A percentile compares a stretch with the other conserved stretches of the same genome.
Conservation (phyloP, 163 green algal genomes). For the Chlamydomonas reinhardtii region DNA sequence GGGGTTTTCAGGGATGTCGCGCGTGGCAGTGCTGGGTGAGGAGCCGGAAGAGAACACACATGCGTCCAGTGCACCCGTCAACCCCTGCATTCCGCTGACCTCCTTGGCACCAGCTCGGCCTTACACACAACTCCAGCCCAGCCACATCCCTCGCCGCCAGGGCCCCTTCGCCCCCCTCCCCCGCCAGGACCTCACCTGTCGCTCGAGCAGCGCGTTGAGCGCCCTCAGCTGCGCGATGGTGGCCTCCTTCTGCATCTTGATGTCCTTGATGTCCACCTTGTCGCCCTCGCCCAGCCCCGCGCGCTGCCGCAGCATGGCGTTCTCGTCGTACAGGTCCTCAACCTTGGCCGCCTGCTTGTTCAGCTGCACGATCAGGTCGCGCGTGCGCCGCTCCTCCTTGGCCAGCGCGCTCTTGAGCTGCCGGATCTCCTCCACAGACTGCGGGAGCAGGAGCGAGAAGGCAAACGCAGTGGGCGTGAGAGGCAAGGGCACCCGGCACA, state of each 20-base stretch:
- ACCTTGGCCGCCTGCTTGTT: constrained; percentile 64
- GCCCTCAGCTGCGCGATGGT: constrained; percentile 74
- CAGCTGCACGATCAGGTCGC: constrained; percentile 51
- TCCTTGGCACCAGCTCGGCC: no score
- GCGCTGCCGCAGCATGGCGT: constrained; percentile 65
- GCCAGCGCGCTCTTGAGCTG: constrained; percentile 66
- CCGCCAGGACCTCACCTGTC: constrained; percentile 59
- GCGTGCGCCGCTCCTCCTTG: constrained; percentile 57
- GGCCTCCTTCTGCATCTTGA: constrained; percentile 73
- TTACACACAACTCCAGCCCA: no score
- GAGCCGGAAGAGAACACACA: no score
- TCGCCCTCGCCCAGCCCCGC: constrained; percentile 56
- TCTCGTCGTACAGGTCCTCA: constrained; percentile 77
- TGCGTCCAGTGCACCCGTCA: no score
- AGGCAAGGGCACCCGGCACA: no score
- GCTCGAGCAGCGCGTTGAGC: constrained; percentile 79
- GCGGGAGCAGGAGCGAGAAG: background rate
- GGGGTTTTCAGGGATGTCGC: no score
- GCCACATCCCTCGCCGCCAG: no score
- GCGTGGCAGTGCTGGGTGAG: no score
- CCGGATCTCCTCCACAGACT: constrained; percentile 76
- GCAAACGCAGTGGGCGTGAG: background rate
- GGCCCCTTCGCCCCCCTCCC: no score
- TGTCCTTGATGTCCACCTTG: constrained; percentile 68
- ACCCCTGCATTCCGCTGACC: no score